These are phyloP conservation scores for Neurospora intermedia DNA, from an alignment of 495 filamentous ascomycete species.

Conservation along the genomic window DNA sequence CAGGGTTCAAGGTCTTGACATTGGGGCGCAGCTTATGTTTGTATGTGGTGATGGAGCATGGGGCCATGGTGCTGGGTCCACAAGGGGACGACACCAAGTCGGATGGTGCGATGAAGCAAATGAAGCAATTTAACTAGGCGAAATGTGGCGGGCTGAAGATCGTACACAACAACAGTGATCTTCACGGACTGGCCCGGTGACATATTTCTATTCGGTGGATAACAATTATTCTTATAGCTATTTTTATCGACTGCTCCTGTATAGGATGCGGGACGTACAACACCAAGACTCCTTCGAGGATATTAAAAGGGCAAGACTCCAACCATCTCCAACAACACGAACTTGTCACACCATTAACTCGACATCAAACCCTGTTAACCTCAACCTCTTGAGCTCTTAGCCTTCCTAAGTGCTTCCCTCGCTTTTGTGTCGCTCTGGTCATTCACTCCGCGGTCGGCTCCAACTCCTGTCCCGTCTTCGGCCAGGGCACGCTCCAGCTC, in stretches of 20 bases:
- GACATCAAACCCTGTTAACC: background rate
- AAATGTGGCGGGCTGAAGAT: background rate
- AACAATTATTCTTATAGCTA: background rate
- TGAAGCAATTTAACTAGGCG: background rate
- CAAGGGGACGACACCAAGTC: background rate
- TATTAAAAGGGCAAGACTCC: background rate
- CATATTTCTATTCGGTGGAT: background rate
- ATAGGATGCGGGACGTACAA: background rate
- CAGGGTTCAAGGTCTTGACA: background rate
- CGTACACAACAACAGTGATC: background rate
- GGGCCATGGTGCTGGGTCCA: background rate
- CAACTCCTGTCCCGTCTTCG: slow-evolving; percentile 2
- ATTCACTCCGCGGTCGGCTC: background rate
- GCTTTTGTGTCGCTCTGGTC: background rate
- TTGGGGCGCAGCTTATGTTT: background rate
- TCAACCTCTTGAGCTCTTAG: background rate
- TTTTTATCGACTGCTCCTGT: background rate
- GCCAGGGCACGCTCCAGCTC: slow-evolving; percentile 15
- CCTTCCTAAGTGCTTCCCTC: background rate
- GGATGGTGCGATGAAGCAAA: background rate
- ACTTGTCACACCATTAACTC: background rate
- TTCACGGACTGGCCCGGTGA: background rate
- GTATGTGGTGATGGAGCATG: background rate
- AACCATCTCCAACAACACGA: background rate
- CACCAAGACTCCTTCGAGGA: background rate